Conservation (phyloP, 176 grass and related monocot species). For the Leersia perrieri region DNA sequence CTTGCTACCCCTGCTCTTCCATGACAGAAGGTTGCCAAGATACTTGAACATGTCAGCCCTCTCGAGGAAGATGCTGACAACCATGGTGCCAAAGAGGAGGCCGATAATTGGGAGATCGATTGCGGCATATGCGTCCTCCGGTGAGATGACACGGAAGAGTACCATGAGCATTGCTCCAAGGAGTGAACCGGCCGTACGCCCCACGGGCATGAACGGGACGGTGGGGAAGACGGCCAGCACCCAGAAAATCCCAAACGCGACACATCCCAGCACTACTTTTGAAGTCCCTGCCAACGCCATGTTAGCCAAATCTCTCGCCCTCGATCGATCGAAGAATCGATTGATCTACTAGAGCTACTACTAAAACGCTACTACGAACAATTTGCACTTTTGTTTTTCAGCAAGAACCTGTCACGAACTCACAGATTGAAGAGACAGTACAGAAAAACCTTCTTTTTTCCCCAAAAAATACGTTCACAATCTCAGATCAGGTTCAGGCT, state of each 20-base stretch:
- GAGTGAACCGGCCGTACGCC: conserved; percentile 72
- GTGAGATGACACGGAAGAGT: conserved; percentile 59
- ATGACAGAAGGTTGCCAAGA: conserved; percentile 61
- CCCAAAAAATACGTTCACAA: conserved; percentile 33
- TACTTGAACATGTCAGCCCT: conserved; percentile 78
- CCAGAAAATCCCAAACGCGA: conserved; percentile 82
- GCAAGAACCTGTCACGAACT: conserved; percentile 44
- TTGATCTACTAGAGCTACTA: conserved; percentile 7
- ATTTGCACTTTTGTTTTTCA: conserved; percentile 35
- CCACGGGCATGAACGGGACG: conserved; percentile 75
- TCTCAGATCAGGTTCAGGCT: conserved; percentile 18
- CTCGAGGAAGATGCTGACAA: conserved; percentile 69
- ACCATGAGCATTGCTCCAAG: conserved; percentile 84
- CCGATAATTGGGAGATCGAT: conserved; percentile 77
- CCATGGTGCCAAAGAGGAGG: conserved; percentile 80
- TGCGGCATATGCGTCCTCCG: conserved; percentile 63
- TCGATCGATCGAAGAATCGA: background rate
- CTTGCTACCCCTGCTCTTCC: conserved; percentile 68
- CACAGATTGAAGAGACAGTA: conserved; percentile 28
- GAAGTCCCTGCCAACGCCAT: conserved; percentile 60
- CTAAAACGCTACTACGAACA: conserved; percentile 42
- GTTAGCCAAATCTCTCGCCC: conserved; percentile 41
- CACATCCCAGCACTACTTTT: conserved; percentile 73
- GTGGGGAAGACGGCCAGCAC: conserved; percentile 77
- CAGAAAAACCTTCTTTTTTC: conserved; percentile 11